phyloP scores from a whole-genome alignment of 2,329 filamentous ascomycete species.

The Pestalotiopsis sp. region DNA sequence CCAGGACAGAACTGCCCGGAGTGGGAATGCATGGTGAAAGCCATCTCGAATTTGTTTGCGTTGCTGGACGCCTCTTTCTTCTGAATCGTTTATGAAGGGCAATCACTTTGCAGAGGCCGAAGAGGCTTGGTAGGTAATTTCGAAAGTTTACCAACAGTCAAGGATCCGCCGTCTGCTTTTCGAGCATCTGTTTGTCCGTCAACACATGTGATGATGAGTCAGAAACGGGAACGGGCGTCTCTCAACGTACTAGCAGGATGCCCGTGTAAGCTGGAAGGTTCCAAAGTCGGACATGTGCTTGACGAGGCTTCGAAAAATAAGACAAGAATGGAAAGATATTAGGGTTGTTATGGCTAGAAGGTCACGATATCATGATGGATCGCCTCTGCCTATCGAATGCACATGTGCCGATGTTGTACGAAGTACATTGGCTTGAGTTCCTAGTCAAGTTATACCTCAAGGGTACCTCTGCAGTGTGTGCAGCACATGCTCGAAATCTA shows the following conservation, averaged over 20 bases:
- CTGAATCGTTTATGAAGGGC: not conserved
- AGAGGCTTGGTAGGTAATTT: not conserved
- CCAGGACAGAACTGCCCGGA: conserved; percentile 95
- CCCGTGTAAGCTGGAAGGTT: not conserved
- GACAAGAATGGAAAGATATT: not conserved
- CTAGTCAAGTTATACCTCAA: no score
- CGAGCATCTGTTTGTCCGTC: not conserved
- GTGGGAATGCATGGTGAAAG: conserved; percentile 97
- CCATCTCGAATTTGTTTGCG: conserved; percentile 60
- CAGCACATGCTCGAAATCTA: not conserved
- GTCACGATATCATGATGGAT: not conserved
- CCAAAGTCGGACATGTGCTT: not conserved
- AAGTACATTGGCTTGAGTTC: no score
- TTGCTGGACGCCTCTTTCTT: not conserved
- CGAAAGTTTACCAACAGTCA: not conserved
- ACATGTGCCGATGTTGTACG: not conserved
- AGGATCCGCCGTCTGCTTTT: not conserved
- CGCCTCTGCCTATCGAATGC: not conserved
- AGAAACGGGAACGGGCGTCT: conserved; percentile 6
- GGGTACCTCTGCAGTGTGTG: no score
- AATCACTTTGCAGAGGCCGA: not conserved
- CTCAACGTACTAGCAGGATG: not conserved
- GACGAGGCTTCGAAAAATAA: not conserved
- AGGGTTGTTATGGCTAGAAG: not conserved
- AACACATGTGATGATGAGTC: not conserved